Conservation (phyloP, 768 basidiomycete species). For the Trametes cinnabarina region DNA sequence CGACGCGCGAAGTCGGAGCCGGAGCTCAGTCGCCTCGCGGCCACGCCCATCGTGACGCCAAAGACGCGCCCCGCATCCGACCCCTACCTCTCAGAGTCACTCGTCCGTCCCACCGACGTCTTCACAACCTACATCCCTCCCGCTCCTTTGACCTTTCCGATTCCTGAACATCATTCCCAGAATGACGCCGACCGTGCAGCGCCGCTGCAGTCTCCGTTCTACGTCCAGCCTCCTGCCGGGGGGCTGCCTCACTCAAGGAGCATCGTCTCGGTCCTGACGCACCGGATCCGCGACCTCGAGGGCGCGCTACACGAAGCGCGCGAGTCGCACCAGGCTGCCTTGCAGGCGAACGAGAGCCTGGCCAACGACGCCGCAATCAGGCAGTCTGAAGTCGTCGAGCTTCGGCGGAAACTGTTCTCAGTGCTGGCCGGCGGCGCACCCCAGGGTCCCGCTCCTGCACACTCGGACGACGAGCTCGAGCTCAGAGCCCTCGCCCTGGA, state of each 20-base stretch:
- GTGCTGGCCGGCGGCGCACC: neutral
- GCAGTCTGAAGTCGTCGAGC: conserved; percentile 10
- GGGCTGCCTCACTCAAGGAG: neutral
- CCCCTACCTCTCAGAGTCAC: conserved; percentile 4
- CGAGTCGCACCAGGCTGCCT: neutral
- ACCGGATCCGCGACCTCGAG: conserved; percentile 21
- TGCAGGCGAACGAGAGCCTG: conserved; percentile 3
- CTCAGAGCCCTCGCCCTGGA: conserved; percentile 8
- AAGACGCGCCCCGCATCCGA: conserved; percentile 19
- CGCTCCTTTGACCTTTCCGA: neutral
- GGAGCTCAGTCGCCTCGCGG: conserved; percentile 19
- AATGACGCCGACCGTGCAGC: no score
- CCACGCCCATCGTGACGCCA: conserved; percentile 8
- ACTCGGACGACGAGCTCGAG: neutral
- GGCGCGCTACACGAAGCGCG: conserved; percentile 10
- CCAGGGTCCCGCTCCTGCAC: neutral
- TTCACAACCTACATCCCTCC: conserved; percentile 10
- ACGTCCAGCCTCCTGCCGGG: neutral
- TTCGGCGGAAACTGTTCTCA: conserved; percentile 8
- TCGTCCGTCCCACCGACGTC: neutral
- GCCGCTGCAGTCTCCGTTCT: neutral
- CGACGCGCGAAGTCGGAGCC: conserved; percentile 25
- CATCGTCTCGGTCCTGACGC: conserved; percentile 7
- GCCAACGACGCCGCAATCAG: conserved; percentile 3
- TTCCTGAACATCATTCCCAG: neutral